These are phyloP conservation scores for Colletotrichum sansevieriae DNA, from an alignment of 2,329 filamentous ascomycete genomes.

Conservation along the genomic window DNA sequence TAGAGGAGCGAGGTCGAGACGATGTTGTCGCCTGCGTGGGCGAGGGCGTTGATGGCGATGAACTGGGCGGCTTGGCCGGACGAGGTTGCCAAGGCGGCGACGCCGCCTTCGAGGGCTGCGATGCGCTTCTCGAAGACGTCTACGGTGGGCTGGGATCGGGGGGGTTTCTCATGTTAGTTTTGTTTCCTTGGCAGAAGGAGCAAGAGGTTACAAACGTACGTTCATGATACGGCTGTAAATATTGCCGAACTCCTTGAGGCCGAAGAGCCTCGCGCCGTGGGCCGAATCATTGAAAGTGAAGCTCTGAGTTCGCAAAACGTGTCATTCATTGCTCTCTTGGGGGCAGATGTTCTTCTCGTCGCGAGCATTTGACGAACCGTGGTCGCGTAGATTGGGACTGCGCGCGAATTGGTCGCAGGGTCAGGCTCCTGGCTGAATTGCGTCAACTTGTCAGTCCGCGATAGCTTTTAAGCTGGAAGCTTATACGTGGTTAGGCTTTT, in stretches of 20 bases:
- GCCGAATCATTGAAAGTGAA: constrained; percentile 96
- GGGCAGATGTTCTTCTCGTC: background rate
- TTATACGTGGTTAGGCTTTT: background rate
- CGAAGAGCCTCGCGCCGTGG: constrained; percentile 93
- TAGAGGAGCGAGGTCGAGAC: constrained; percentile 92
- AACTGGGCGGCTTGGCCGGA: constrained; percentile 95
- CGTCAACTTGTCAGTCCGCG: constrained; percentile 27
- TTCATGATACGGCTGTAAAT: constrained; percentile 99
- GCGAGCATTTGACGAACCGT: constrained; percentile 58
- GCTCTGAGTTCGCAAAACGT: constrained; percentile 66
- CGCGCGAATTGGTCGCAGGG: constrained; percentile 84
- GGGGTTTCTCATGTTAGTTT: background rate
- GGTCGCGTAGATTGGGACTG: constrained; percentile 95
- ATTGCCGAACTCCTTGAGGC: constrained; percentile 96
- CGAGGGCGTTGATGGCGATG: constrained; percentile 88
- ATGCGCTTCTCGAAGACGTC: constrained; percentile 98
- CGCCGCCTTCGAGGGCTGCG: constrained; percentile 93
- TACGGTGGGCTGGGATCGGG: constrained; percentile 78
- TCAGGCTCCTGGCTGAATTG: constrained; percentile 80
- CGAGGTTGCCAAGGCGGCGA: constrained; percentile 84
- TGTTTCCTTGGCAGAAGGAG: background rate
- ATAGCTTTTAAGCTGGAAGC: background rate
- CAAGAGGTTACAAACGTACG: constrained; percentile 61
- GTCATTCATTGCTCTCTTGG: constrained; percentile 1
- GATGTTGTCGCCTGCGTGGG: constrained; percentile 91